Evolutionary conservation across 352 stramenopile species (phyloP).

Genomic region (Phytophthora kernoviae): DNA sequence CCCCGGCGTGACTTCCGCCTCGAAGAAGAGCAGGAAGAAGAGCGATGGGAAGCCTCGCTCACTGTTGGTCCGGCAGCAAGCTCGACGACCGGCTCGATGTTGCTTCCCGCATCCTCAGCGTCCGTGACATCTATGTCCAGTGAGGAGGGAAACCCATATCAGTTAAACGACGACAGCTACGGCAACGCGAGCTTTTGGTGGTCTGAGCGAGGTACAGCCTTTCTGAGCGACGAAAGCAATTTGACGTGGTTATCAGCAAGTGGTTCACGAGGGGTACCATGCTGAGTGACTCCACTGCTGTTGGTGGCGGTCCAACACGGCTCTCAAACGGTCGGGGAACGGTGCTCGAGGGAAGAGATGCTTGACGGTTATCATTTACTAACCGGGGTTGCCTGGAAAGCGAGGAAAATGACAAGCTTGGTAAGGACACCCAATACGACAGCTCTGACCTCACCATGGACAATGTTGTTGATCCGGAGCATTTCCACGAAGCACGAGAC

Average conservation of each 20-base stretch:
- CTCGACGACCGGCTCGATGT: constrained; percentile 31
- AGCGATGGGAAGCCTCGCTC: constrained; percentile 23
- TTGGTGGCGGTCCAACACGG: constrained; percentile 33
- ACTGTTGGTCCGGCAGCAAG: constrained; percentile 30
- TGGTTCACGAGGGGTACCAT: constrained; percentile 34
- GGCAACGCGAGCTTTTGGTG: constrained; percentile 50
- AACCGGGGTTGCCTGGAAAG: constrained; percentile 35
- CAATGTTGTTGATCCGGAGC: constrained; percentile 3
- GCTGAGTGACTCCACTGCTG: constrained; percentile 35
- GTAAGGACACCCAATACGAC: constrained; percentile 11
- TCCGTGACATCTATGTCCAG: constrained; percentile 37
- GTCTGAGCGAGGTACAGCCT: constrained; percentile 44
- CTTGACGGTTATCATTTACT: constrained; percentile 38
- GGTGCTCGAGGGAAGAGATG: constrained; percentile 35
- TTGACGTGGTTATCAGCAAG: constrained; percentile 46
- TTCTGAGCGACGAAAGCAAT: constrained; percentile 45
- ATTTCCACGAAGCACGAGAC: constrained; percentile 6
- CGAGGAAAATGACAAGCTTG: constrained; percentile 27
- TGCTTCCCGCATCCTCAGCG: constrained; percentile 27
- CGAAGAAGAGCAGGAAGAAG: constrained; percentile 33
- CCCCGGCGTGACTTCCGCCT: constrained; percentile 36
- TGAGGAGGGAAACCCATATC: constrained; percentile 36
- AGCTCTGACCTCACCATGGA: constrained; percentile 3
- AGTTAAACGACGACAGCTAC: constrained; percentile 47
- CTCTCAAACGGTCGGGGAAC: constrained; percentile 33